These are phyloP conservation scores for Hysterium pulicare DNA, from an alignment of 2,329 filamentous ascomycete genomes.

Conservation along the genomic window DNA sequence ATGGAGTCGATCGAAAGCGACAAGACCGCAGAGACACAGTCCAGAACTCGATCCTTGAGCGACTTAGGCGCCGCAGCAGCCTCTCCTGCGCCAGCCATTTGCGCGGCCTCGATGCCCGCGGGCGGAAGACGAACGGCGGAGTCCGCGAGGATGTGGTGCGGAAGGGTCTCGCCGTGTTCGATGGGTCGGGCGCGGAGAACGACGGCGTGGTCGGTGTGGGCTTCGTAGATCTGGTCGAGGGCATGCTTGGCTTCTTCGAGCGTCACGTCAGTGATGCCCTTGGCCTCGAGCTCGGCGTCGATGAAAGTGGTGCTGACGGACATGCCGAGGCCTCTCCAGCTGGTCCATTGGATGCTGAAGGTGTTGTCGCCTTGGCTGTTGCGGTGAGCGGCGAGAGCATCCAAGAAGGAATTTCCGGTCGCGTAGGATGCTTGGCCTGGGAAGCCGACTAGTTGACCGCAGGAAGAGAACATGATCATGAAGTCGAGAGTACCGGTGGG, in stretches of 20 bases:
- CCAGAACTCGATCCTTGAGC: constrained; percentile 31
- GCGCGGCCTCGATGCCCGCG: not conserved
- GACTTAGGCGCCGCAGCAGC: constrained; percentile 26
- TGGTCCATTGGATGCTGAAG: constrained; percentile 43
- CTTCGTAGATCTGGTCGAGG: constrained; percentile 37
- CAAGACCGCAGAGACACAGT: constrained; percentile 35
- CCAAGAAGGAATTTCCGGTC: constrained; percentile 28
- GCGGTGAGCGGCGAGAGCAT: constrained; percentile 22
- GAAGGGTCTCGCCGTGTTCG: constrained; percentile 28
- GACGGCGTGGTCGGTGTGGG: constrained; percentile 39
- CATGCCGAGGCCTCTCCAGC: constrained; percentile 43
- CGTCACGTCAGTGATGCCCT: constrained; percentile 44
- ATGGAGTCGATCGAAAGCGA: constrained; percentile 32
- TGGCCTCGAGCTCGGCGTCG: constrained; percentile 39
- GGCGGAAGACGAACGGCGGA: constrained; percentile 16
- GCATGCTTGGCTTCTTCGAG: constrained; percentile 43
- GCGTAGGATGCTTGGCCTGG: constrained; percentile 25
- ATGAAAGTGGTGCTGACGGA: constrained; percentile 38
- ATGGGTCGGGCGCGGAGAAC: constrained; percentile 33
- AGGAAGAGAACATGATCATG: constrained; percentile 25
- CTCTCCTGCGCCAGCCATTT: not conserved
- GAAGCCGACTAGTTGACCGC: constrained; percentile 21
- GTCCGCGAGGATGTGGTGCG: constrained; percentile 25
- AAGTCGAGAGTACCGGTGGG: constrained; percentile 27
- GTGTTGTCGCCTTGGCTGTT: constrained; percentile 39